Evolutionary conservation across 805 yeast species (phyloP).

Genomic region (Candida palmyrensis): DNA sequence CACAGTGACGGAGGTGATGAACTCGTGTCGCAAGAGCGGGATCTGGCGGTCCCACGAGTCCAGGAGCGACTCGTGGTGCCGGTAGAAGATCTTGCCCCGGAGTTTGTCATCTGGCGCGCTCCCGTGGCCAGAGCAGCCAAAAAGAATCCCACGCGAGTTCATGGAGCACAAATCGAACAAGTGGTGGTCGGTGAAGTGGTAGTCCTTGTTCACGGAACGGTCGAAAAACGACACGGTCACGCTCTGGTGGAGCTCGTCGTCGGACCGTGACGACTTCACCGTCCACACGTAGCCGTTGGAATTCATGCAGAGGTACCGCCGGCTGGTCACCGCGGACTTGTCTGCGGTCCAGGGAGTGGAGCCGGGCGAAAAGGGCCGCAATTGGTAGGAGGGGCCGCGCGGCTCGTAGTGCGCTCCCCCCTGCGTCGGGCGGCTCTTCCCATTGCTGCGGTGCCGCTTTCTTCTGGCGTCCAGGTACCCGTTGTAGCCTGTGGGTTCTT

Average conservation of each 20-base stretch:
- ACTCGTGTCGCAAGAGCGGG: conserved; percentile 51
- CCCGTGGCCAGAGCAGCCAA: conserved; percentile 39
- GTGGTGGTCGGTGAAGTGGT: conserved; percentile 75
- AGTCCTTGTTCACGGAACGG: conserved; percentile 66
- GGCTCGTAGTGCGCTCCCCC: no score
- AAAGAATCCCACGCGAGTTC: conserved; percentile 58
- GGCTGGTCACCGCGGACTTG: conserved; percentile 21
- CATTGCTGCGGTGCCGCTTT: conserved; percentile 16
- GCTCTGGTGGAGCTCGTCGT: conserved; percentile 40
- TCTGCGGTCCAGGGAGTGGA: conserved; percentile 67
- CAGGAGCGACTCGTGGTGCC: conserved; percentile 60
- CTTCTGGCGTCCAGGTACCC: conserved; percentile 11
- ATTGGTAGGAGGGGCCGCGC: no score
- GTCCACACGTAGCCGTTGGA: conserved; percentile 78
- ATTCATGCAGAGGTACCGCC: conserved; percentile 79
- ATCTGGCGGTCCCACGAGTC: conserved; percentile 70
- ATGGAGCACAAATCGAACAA: conserved; percentile 73
- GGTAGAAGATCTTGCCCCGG: conserved; percentile 49
- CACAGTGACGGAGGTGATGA: conserved; percentile 64
- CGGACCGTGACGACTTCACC: conserved; percentile 35
- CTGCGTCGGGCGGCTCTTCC: conserved; percentile 12
- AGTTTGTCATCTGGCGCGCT: conserved; percentile 4
- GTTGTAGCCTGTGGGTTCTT: conserved; percentile 24
- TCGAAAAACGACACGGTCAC: conserved; percentile 89
- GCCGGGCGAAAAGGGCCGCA: conserved; percentile 75